Base-by-base conservation (phyloP, 148 eudicot species). In the Chenopodium suecicum region DNA sequence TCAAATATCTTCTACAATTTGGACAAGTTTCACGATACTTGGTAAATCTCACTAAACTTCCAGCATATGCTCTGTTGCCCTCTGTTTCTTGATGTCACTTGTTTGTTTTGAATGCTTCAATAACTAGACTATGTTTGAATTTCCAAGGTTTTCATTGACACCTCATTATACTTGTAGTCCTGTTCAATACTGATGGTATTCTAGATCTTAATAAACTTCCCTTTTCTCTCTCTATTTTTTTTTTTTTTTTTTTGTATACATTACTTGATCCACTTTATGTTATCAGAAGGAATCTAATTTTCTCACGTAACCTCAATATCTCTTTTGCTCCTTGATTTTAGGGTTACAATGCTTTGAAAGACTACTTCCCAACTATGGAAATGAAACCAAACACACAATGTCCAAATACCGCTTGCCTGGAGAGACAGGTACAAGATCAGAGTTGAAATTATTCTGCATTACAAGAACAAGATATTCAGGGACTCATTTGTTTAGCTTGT, bases 301-400 rank as follows among this genome's bases (percentile, higher is more conserved):
- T 56, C 25, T 76, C 29, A 9, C 60, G 17, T 82, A 25, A 23
- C 63, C 31, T 66, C 50, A 56, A 52, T 25, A 69, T 85, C 62
- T 58, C 71, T 20, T 81, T 74, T 34, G 27, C 65, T 86, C 77
- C 69, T 83, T 78, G 66, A 41, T 50, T 46, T 27, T 78, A 95
- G 98, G 98, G 98, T 67, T 95, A 95, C 80, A 95, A 92, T 86
- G 94, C 98, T 70, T 90, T 95, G 47, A 95, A 93, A 74, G 98
- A 95, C 86, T 95, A 22, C 80, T 95, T 95, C 72, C 98, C 98
- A 60, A 95, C 98, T 12, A 95, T 95, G 98, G 91, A 90, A 85
- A 95, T 95, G 97, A 95, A 92, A 89, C 98, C 98, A 83, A 95
- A 95, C 85, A 83, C 89, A 41, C 97, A 92, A 81, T 95, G 98